Conservation (phyloP, 2,329 filamentous ascomycete species). For the Colletotrichum aenigma region DNA sequence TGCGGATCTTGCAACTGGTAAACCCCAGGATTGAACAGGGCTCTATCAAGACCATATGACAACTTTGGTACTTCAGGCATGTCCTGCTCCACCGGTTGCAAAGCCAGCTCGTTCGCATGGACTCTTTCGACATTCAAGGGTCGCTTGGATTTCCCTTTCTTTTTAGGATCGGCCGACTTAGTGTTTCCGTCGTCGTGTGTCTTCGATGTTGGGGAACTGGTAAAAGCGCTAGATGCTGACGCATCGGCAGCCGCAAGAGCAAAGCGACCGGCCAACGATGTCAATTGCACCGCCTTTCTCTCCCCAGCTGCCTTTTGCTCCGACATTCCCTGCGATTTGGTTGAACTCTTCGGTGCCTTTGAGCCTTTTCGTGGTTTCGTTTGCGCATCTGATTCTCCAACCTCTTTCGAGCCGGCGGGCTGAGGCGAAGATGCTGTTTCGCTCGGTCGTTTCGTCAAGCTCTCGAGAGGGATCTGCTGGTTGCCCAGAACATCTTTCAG, state of each 20-base stretch:
- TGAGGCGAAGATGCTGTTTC: neutral
- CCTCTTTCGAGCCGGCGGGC: neutral
- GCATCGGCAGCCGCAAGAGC: neutral
- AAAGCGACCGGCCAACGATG: neutral
- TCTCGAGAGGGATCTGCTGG: slow-evolving; percentile 24
- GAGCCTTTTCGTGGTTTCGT: neutral
- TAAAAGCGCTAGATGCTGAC: neutral
- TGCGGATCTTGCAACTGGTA: slow-evolving; percentile 90
- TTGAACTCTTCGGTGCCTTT: neutral
- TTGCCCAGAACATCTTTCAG: slow-evolving; percentile 40
- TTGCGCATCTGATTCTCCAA: neutral
- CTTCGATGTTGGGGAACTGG: neutral
- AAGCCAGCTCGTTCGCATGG: slow-evolving; percentile 20
- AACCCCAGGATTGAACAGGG: slow-evolving; percentile 94
- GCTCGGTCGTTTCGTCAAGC: slow-evolving; percentile 10
- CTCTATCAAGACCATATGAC: slow-evolving; percentile 79
- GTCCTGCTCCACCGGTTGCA: slow-evolving; percentile 35
- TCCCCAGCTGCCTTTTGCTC: neutral
- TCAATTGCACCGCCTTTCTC: neutral
- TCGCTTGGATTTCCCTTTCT: neutral
- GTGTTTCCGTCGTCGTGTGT: neutral
- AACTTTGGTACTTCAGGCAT: slow-evolving; percentile 60
- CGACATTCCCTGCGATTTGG: neutral
- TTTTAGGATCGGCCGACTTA: neutral
- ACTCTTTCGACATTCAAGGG: neutral